Base-by-base conservation (phyloP, 2,329 filamentous ascomycete species). In the Arthroderma uncinatum region DNA sequence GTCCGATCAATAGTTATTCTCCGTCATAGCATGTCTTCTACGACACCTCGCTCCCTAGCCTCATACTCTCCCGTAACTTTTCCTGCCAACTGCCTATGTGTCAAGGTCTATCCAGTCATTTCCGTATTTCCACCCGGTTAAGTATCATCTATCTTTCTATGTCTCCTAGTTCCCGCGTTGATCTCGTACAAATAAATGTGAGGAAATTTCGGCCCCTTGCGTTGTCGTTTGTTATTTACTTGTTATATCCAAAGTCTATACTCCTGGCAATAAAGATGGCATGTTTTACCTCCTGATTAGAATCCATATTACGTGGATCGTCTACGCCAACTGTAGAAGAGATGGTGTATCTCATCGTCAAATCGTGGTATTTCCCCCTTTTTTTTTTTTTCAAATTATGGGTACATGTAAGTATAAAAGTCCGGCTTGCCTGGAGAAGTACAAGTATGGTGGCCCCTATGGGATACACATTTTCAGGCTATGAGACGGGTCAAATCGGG, bases 331-430 rank as follows among this genome's bases (percentile, higher is more conserved):
- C 40, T 47, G 10, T 1, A 47, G 7, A n/a, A 25, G 10, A 33
- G 8, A 33, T 2, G 33, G 25, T 30, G n/a, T 25, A 50, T 47
- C 25, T 30, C 12, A 34, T 14, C 14, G 47, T 50, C 28, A 50
- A 33, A n/a, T 16, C 25, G 8, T 50, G n/a, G 28, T 50, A 50
- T 50, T 50, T 16, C 9, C n/a, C n/a, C n/a, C n/a, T n/a, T n/a
- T 37, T 37, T 25, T 47, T 47, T 47, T 50, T 50, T 8, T 8
- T 50, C 47, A 50, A 50, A 30, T 50, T 50, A 50, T 19, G 47
- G 47, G 9, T 50, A 50, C 47, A 50, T 21, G 28, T 8, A 25
- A 12, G n/a, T 33, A 12, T 19, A 19, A 34, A 50, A 30, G 10
- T 28, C 42, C 10, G 19, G 4, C 12, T n/a, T 33, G 44, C 44